Percentiles rank a stretch among this genome's conserved stretches.
Conservation (phyloP, 2,329 filamentous ascomycete genomes). For the Dothideomycetidae sp. region DNA sequence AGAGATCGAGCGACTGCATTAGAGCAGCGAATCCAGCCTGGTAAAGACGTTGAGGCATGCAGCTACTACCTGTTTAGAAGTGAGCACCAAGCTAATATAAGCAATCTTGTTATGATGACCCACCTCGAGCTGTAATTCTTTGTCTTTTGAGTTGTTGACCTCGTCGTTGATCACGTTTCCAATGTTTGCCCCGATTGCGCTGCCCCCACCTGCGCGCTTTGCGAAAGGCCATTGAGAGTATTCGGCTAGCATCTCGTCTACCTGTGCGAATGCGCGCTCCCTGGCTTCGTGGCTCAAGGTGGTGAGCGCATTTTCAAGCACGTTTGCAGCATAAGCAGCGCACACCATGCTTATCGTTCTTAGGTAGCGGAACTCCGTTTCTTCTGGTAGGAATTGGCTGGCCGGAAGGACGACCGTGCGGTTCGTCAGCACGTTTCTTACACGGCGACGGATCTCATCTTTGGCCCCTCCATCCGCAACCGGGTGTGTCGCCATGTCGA, state of each 20-base stretch:
- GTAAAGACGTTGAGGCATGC: conserved; percentile 97
- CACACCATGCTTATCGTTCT: conserved; percentile 94
- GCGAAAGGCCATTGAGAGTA: conserved; percentile 98
- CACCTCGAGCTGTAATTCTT: conserved; percentile 92
- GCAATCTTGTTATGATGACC: too few species aligned
- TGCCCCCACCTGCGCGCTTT: conserved; percentile 56
- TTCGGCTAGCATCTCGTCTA: conserved; percentile 86
- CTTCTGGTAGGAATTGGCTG: conserved; percentile 83
- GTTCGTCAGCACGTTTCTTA: conserved; percentile 83
- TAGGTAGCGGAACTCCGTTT: conserved; percentile 83
- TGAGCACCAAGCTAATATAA: conserved; percentile 5
- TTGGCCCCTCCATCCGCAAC: conserved; percentile 94
- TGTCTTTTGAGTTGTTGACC: conserved; percentile 73
- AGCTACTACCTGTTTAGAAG: conserved; percentile 56
- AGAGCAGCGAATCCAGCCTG: conserved; percentile 88
- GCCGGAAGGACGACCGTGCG: conserved; percentile 80
- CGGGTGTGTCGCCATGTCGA: conserved; percentile 98
- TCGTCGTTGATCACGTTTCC: conserved; percentile 80
- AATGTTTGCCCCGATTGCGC: conserved; percentile 84
- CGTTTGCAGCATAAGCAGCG: conserved; percentile 93
- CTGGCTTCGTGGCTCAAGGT: conserved; percentile 87
- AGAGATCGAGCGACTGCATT: too few species aligned
- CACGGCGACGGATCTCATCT: conserved; percentile 87
- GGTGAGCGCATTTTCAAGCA: conserved; percentile 91
- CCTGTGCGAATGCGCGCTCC: conserved; percentile 90